These are phyloP conservation scores for Aspergillus sp. DNA, from an alignment of 2,329 filamentous ascomycete genomes.

Conservation along the genomic window DNA sequence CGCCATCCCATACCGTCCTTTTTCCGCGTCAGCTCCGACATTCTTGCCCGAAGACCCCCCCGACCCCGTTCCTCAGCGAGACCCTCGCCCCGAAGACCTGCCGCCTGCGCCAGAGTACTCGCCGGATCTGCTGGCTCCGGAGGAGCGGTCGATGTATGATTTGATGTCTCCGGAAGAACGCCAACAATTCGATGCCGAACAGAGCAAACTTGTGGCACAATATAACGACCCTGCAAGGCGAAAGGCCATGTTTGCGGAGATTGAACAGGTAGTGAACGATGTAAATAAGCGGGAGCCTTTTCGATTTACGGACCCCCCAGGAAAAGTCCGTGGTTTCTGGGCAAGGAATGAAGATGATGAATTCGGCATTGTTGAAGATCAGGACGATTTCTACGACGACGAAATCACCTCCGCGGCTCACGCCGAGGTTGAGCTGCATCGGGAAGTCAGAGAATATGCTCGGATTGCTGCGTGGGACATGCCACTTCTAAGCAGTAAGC, in stretches of 20 bases:
- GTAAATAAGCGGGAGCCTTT: constrained; percentile 33
- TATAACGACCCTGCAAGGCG: constrained; percentile 37
- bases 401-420: constrained; percentile 84
- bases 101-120: constrained; percentile 37
- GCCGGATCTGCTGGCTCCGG: constrained; percentile 31
- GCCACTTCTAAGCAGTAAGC: constrained; percentile 81
- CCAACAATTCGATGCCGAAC: constrained; percentile 36
- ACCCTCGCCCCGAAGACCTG: constrained; percentile 28
- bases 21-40: constrained; percentile 35
- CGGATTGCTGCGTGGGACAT: constrained; percentile 92
- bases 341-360: constrained; percentile 47
- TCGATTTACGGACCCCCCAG: constrained; percentile 27
- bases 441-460: constrained; percentile 85
- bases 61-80: constrained; percentile 27
- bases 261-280: constrained; percentile 32
- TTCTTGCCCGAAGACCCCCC: constrained; percentile 35
- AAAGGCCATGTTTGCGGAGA: constrained; percentile 27
- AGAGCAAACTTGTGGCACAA: constrained; percentile 35
- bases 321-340: constrained; percentile 40
- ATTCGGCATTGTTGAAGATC: constrained; percentile 48
- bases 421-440: constrained; percentile 80
- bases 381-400: constrained; percentile 66
- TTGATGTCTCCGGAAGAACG: constrained; percentile 39
- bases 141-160: constrained; percentile 40
- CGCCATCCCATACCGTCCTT: constrained; percentile 26